These are phyloP conservation scores for Amaranthus hypochondriacus DNA, from an alignment of 148 eudicot species.

Conservation along the genomic window DNA sequence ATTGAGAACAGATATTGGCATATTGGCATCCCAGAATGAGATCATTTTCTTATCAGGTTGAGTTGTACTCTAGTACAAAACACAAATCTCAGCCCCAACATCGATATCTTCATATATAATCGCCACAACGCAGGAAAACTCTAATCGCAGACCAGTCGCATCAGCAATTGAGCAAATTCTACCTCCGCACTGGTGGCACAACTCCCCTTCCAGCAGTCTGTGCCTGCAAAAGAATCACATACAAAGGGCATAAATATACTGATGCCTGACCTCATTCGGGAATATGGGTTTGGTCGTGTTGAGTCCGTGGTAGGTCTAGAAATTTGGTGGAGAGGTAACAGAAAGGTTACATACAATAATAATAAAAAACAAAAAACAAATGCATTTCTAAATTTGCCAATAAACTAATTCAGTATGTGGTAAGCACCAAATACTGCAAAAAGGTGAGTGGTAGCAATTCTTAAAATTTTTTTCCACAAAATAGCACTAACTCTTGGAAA, in stretches of 20 bases:
- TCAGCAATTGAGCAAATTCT: constrained; percentile 4
- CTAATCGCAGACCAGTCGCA: constrained; percentile 1
- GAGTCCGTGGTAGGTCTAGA: too few species aligned
- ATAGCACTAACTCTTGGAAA: too few species aligned
- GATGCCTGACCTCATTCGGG: background rate
- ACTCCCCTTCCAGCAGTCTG: constrained; percentile 75
- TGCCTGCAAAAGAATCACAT: constrained; percentile 39
- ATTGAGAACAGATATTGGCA: background rate
- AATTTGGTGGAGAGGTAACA: too few species aligned
- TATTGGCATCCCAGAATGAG: constrained; percentile 7
- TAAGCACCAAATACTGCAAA: too few species aligned
- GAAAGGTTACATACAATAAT: too few species aligned
- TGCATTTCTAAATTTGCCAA: too few species aligned
- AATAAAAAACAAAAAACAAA: too few species aligned
- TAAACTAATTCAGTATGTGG: too few species aligned
- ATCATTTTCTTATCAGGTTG: background rate
- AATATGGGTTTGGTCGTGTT: too few species aligned
- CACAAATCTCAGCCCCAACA: constrained; percentile 4
- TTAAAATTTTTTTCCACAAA: too few species aligned
- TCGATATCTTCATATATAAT: constrained; percentile 8
- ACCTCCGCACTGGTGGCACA: constrained; percentile 63
- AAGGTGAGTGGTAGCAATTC: too few species aligned
- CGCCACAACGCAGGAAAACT: constrained; percentile 8
- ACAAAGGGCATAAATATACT: background rate
- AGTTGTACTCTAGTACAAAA: constrained; percentile 7